Evolutionary conservation across 225 moss, liverwort and hornwort genomes (phyloP), one percentile per base, ranked within the genome.

Genomic region (Thuidium tamariscinum): DNA sequence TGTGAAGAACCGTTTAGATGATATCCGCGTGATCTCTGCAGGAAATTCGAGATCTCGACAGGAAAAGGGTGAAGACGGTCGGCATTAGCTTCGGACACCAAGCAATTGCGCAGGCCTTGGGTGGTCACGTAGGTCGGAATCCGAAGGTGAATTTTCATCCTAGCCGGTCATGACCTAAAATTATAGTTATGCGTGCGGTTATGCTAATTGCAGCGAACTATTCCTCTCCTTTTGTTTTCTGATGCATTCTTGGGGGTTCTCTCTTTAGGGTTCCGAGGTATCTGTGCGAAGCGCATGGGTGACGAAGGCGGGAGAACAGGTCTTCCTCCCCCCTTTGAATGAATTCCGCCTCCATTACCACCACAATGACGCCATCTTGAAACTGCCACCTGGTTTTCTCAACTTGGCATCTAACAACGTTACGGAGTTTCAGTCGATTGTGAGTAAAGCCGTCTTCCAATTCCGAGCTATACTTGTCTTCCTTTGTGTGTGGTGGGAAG

Each of bases 1-100:
- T 78, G 44, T 21, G 11, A 57, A 4, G 77, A 6, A 46, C 16
- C n/a, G 14, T 29, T 52, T 54, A 18, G 76, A 77, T 81, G 64
- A 52, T 59, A 4, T 78, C 57, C 32, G 34, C 25, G 9, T 69
- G 60, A 30, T 67, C 13, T 80, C 36, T 52, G 68, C 87, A 96
- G 94, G 95, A 95, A 76, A 95, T 98, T 59, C 89, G 85, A 84
- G 86, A 88, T 55, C 79, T 96, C 77, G 95, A 98, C 81, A 86
- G 87, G 87, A 92, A 87, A 82, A 92, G 89, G 82, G 87, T 98
- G 73, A 96, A 92, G 92, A 98, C 96, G 30, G 95, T 96, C 56
- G 97, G 97, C 30, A 96, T 98, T 81, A 96, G 96, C 88, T 98
- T 98, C 75, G 97, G 96, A 44, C 97, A 98, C 83, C 96, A 98